Evolutionary conservation across 371 early-diverging fungal genomes (phyloP).

Genomic region (Mortierella sp.): DNA sequence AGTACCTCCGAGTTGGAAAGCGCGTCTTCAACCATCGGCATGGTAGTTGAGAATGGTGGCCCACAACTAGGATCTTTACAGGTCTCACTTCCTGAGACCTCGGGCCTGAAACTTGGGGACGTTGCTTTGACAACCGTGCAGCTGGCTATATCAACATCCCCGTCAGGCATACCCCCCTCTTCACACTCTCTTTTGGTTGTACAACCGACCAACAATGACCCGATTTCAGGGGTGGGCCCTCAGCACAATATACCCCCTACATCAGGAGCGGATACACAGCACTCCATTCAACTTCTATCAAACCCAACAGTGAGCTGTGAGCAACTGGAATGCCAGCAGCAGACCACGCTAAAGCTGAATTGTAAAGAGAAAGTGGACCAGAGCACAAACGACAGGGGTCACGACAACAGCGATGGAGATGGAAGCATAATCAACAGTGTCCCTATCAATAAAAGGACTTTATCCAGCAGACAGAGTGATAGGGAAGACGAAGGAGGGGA

Average conservation of each 20-base stretch:
- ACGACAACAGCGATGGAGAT: background rate
- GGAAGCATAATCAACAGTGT: background rate
- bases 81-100: background rate
- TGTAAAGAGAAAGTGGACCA: background rate
- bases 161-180: background rate
- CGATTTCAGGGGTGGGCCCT: background rate
- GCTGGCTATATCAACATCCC: background rate
- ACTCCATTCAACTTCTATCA: background rate
- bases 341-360: background rate
- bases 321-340: background rate
- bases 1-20: background rate
- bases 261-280: too few species aligned
- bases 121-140: background rate
- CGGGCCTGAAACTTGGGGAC: background rate
- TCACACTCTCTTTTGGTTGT: background rate
- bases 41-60: background rate
- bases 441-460: background rate
- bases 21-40: background rate
- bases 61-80: background rate
- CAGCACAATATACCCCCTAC: background rate
- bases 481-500: conserved; percentile 4
- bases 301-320: background rate
- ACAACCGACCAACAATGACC: background rate
- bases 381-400: background rate
- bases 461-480: background rate